Evolutionary conservation across 768 basidiomycete genomes (phyloP), one percentile per base, ranked within the genome.

Genomic region (Paxillus rubicundulus): DNA sequence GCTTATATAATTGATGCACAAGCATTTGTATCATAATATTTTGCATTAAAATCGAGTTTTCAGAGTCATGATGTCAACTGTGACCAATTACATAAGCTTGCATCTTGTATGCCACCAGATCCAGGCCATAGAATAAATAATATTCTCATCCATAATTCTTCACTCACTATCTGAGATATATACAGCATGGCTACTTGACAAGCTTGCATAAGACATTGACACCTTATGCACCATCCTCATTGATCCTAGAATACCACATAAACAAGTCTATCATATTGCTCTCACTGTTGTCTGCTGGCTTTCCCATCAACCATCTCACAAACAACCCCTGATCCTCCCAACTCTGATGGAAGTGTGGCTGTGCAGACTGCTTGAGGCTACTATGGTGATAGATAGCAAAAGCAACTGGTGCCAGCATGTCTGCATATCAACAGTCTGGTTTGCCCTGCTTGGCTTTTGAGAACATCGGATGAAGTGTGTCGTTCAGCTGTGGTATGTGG

Each of bases 221-320:
- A 13, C 10, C 18, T 43, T 43, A 43, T 43, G 8, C 42, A 3
- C 13, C 42, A 43, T 43, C 18, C 20, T 43, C 14, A 43, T 18
- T 43, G 5, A 30, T 30, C 5, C 28, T 30, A 30, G 28, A 30
- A n/a, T 55, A 55, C 49, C 54, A 55, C 42, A 55, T 13, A 4
- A 55, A 46, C 20, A 55, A n/a, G 18, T 55, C 54, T 3, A 55
- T 28, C 16, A 55, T 39, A 18, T 55, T 45, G 38, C 54, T 55
- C 4, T 55, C n/a, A 1, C 40, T 20, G 0, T 32, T 12, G 2
- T 40, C 4, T 17, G 9, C 30, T 20, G 49, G 49, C 18, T 9
- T 34, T 7, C 20, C 18, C 54, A 55, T 55, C n/a, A 55, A 40
- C 49, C 49, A 50, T 2, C 28, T 6, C 21, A 44, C 12, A 27